These are phyloP conservation scores for Pyrenochaeta sp. DNA, from an alignment of 2,329 filamentous ascomycete genomes.

Conservation along the genomic window DNA sequence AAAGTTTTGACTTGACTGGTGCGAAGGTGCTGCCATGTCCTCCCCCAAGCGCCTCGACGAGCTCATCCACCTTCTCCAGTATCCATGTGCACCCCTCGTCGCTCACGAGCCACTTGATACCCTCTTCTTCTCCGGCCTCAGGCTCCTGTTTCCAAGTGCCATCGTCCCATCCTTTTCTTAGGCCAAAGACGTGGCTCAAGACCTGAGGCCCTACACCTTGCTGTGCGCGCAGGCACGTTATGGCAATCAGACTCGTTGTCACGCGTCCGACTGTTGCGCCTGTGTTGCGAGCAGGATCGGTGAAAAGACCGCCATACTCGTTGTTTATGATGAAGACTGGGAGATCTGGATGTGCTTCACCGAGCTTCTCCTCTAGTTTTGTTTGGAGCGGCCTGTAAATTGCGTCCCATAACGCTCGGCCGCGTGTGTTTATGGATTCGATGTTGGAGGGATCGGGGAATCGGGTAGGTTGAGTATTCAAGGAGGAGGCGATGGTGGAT, in stretches of 20 bases:
- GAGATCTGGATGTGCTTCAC: slow-evolving; percentile 78
- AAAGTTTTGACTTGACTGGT: slow-evolving; percentile 38
- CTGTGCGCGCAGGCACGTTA: slow-evolving; percentile 78
- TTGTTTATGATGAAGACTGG: slow-evolving; percentile 79
- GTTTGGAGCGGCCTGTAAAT: slow-evolving; percentile 78
- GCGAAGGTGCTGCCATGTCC: slow-evolving; percentile 40
- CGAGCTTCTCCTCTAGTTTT: slow-evolving; percentile 75
- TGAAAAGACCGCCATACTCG: slow-evolving; percentile 77
- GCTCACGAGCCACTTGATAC: slow-evolving; percentile 66
- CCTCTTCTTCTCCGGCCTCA: slow-evolving; percentile 60
- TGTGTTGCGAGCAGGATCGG: slow-evolving; percentile 65
- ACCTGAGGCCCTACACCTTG: slow-evolving; percentile 85
- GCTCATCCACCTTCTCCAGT: slow-evolving; percentile 66
- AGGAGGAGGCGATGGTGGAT: slow-evolving; percentile 57
- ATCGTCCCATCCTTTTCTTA: slow-evolving; percentile 78
- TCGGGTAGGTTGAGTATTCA: slow-evolving; percentile 67
- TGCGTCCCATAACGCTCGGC: slow-evolving; percentile 73
- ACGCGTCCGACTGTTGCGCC: slow-evolving; percentile 69
- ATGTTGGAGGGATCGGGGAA: slow-evolving; percentile 57
- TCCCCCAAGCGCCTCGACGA: slow-evolving; percentile 55
- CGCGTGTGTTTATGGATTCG: slow-evolving; percentile 62
- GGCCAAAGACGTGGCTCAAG: slow-evolving; percentile 78
- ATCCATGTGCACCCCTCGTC: slow-evolving; percentile 72
- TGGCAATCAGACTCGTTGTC: slow-evolving; percentile 75
- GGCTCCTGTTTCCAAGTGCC: slow-evolving; percentile 61